Conservation (phyloP, 2,329 filamentous ascomycete species). For the Nigrospora osmanthi region DNA sequence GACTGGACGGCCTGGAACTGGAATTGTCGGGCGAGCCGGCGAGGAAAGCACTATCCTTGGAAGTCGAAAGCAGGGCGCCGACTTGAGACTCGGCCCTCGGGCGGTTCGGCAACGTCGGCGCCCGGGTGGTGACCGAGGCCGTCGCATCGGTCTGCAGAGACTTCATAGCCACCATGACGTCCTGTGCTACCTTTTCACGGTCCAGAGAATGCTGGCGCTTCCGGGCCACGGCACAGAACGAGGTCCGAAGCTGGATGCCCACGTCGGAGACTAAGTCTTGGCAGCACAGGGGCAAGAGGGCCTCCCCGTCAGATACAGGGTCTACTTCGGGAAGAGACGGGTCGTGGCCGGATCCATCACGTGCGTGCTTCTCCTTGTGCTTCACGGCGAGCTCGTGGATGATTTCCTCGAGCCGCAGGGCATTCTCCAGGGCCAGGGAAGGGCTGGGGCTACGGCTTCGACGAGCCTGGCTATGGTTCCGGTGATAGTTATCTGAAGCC, state of each 20-base stretch:
- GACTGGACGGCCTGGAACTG: constrained; percentile 5
- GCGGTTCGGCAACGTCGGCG: constrained; percentile 8
- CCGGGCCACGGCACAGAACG: constrained; percentile 42
- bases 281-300: constrained; percentile 36
- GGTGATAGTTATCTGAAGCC: constrained; percentile 35
- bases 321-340: constrained; percentile 18
- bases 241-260: constrained; percentile 35
- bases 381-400: constrained; percentile 34
- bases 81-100: constrained; percentile 7
- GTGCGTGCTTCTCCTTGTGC: constrained; percentile 39
- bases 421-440: constrained; percentile 23
- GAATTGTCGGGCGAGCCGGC: constrained; percentile 4
- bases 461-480: constrained; percentile 34
- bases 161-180: constrained; percentile 31
- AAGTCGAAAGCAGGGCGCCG: constrained; percentile 2
- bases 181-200: constrained; percentile 35
- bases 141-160: constrained; percentile 13
- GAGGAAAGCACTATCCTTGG: not conserved
- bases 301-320: constrained; percentile 15
- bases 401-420: constrained; percentile 27
- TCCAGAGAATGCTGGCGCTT: constrained; percentile 29
- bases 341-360: constrained; percentile 24
- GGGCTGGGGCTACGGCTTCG: constrained; percentile 23
- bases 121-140: constrained; percentile 9
- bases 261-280: constrained; percentile 37